Conservation (phyloP, 148 eudicot species). For the Spergularia bocconei region DNA sequence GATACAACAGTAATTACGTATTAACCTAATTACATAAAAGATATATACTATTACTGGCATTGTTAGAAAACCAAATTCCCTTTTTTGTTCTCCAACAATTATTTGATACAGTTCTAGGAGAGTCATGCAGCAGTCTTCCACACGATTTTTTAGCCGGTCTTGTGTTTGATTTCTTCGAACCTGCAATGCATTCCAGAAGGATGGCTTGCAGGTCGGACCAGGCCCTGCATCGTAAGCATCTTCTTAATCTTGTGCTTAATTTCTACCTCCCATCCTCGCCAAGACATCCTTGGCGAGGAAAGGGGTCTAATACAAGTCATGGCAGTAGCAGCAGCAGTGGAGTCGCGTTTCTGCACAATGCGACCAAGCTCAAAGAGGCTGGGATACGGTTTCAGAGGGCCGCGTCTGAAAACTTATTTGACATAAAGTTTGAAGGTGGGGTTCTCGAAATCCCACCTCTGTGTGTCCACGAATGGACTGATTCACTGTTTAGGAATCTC, state of each 20-base stretch:
- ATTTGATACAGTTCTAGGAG: slow-evolving; percentile 1
- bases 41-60: not conserved
- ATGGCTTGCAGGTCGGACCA: not conserved
- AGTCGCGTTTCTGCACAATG: not conserved
- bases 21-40: no score
- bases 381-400: slow-evolving; percentile 11
- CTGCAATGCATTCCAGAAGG: slow-evolving; percentile 19
- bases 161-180: slow-evolving; percentile 12
- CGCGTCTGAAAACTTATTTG: not conserved
- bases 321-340: not conserved
- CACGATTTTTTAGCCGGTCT: slow-evolving; percentile 13
- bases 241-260: slow-evolving; percentile 14
- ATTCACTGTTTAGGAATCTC: slow-evolving; percentile 13
- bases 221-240: slow-evolving; percentile 13
- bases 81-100: slow-evolving; percentile 9
- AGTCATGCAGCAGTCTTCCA: not conserved
- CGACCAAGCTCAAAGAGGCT: slow-evolving; percentile 1
- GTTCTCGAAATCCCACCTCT: slow-evolving; percentile 13
- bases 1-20: no score
- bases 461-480: slow-evolving; percentile 14
- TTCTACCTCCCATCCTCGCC: slow-evolving; percentile 19
- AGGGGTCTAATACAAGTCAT: not conserved
- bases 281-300: not conserved
- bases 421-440: slow-evolving; percentile 6
- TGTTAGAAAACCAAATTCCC: slow-evolving; percentile 17